Percentiles rank a stretch among this genome's conserved stretches.
Conservation (phyloP, 768 basidiomycete genomes). For the Erythrobasidium yunnanense region DNA sequence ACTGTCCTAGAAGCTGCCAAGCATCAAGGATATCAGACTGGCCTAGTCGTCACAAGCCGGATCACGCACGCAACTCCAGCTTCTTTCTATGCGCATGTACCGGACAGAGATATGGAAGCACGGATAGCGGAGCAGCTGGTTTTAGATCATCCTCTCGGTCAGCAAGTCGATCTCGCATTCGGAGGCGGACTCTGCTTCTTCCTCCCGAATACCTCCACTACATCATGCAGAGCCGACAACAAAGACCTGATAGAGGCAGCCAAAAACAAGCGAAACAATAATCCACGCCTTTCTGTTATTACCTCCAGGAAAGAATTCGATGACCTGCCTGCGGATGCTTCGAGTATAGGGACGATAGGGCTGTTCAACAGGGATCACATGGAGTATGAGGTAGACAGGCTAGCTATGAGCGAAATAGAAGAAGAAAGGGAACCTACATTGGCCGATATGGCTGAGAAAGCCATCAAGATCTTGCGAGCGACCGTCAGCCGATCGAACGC, state of each 20-base stretch:
- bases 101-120: constrained; percentile 34
- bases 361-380: constrained; percentile 35
- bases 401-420: background rate
- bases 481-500: background rate
- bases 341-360: constrained; percentile 29
- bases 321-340: constrained; percentile 21
- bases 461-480: constrained; percentile 31
- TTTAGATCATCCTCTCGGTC: constrained; percentile 31
- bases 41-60: constrained; percentile 34
- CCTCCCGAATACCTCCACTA: constrained; percentile 28
- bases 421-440: constrained; percentile 34
- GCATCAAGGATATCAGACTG: constrained; percentile 34
- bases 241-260: constrained; percentile 32
- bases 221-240: constrained; percentile 35
- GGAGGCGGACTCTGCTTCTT: constrained; percentile 38
- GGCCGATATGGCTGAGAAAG: constrained; percentile 36
- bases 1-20: constrained; percentile 39
- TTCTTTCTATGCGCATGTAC: constrained; percentile 36
- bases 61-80: constrained; percentile 38
- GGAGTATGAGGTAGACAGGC: constrained; percentile 38
- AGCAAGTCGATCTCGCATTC: constrained; percentile 37
- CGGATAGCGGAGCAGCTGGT: constrained; percentile 6
- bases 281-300: constrained; percentile 26
- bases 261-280: constrained; percentile 3
- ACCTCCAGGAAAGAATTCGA: constrained; percentile 29